These are phyloP conservation scores for Rhizophagus clarus DNA, from an alignment of 192 early-diverging fungal species.

Conservation along the genomic window DNA sequence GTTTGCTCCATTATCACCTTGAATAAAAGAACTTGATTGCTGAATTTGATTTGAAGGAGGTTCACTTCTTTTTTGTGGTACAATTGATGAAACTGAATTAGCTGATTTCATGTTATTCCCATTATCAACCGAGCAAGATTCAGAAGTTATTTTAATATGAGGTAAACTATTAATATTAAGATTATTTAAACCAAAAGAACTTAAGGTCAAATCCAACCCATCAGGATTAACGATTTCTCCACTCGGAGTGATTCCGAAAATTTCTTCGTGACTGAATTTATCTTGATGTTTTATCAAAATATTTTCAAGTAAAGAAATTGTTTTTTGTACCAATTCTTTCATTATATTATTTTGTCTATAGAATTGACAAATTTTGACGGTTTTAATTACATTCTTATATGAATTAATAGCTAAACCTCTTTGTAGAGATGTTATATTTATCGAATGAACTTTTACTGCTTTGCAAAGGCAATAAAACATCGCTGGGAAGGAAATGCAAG, in stretches of 20 bases:
- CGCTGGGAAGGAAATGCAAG: conserved; percentile 16
- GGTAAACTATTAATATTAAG: neutral
- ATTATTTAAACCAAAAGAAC: neutral
- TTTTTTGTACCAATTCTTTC: conserved; percentile 25
- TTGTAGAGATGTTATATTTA: conserved; percentile 14
- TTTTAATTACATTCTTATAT: conserved; percentile 23
- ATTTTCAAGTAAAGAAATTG: conserved; percentile 1
- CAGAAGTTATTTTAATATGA: neutral
- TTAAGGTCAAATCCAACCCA: neutral
- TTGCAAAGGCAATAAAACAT: conserved; percentile 26
- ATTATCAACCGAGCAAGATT: neutral
- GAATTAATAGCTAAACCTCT: conserved; percentile 8
- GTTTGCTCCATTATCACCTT: too few relatives aligned
- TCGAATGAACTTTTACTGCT: conserved; percentile 28
- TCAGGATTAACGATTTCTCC: neutral
- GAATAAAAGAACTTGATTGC: neutral
- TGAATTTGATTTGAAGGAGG: too few relatives aligned
- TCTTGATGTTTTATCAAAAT: conserved; percentile 14
- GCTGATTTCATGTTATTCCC: neutral
- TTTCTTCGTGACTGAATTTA: neutral
- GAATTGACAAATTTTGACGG: conserved; percentile 15
- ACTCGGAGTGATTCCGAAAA: neutral
- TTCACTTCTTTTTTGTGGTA: neutral
- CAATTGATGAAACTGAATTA: neutral
- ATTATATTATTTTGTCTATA: conserved; percentile 23